phyloP scores from a whole-genome alignment of 768 basidiomycete genomes.

The Psilocybe cyanescens region DNA sequence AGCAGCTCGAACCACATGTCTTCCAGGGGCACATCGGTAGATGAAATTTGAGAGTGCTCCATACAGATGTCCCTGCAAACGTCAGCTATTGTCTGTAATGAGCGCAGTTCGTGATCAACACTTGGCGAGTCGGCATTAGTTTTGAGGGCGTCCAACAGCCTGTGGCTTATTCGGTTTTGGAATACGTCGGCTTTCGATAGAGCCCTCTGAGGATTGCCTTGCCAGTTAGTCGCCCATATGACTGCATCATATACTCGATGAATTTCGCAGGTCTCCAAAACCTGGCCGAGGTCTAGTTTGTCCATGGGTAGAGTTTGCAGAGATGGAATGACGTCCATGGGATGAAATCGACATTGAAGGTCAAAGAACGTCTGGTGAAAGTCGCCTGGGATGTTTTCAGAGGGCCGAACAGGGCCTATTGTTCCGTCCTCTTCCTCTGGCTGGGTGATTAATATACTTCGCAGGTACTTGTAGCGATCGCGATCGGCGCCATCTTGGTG shows the following conservation, averaged over 20 bases:
- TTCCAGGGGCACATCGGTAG: constrained; percentile 57
- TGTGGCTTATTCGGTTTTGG: constrained; percentile 52
- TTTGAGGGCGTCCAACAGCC: constrained; percentile 43
- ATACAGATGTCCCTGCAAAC: constrained; percentile 73
- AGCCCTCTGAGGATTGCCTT: constrained; percentile 65
- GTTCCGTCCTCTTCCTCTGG: constrained; percentile 43
- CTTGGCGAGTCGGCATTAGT: constrained; percentile 19
- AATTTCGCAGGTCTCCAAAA: constrained; percentile 68
- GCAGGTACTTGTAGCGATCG: constrained; percentile 77
- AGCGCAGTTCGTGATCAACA: constrained; percentile 42
- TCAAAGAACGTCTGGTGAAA: constrained; percentile 68
- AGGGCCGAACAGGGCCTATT: constrained; percentile 33
- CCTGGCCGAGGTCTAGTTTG: constrained; percentile 57
- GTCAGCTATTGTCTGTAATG: constrained; percentile 60
- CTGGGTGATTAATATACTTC: constrained; percentile 65
- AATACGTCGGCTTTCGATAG: constrained; percentile 67
- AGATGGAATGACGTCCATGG: constrained; percentile 61
- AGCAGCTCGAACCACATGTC: constrained; percentile 92
- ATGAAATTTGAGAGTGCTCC: constrained; percentile 56
- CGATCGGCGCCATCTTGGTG: constrained; percentile 40
- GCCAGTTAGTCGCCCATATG: constrained; percentile 77
- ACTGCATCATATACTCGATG: constrained; percentile 73
- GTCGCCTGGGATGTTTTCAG: constrained; percentile 46
- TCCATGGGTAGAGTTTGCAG: constrained; percentile 58
- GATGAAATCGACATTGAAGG: constrained; percentile 75